These are phyloP conservation scores for Omphalotus guepiniiformis DNA, from an alignment of 768 basidiomycete genomes.

Conservation along the genomic window DNA sequence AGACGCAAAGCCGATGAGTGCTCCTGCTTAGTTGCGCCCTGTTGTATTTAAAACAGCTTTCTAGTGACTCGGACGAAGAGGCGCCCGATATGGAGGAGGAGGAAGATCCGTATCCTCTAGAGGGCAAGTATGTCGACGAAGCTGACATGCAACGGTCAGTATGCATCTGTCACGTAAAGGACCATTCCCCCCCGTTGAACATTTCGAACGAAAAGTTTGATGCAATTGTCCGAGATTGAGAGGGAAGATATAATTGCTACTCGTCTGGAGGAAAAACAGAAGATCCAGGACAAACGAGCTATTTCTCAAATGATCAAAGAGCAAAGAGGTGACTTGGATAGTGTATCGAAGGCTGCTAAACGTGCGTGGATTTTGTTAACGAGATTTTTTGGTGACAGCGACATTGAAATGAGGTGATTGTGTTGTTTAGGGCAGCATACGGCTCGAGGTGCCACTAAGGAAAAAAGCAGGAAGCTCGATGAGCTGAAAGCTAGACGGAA, in stretches of 20 bases:
- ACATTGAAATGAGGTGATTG: slow-evolving; percentile 11
- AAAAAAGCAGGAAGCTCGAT: slow-evolving; percentile 73
- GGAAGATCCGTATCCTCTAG: slow-evolving; percentile 78
- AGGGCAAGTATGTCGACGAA: slow-evolving; percentile 88
- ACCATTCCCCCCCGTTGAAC: slow-evolving; percentile 18
- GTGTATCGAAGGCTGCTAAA: slow-evolving; percentile 70
- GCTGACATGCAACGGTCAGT: slow-evolving; percentile 78
- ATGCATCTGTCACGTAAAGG: slow-evolving; percentile 1
- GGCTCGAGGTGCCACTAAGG: slow-evolving; percentile 69
- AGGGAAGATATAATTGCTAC: slow-evolving; percentile 82
- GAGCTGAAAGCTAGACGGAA: slow-evolving; percentile 85
- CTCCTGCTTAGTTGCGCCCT: slow-evolving; percentile 13
- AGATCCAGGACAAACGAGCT: slow-evolving; percentile 63
- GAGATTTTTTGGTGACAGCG: not conserved
- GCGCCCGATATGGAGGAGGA: slow-evolving; percentile 65
- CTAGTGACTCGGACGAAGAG: slow-evolving; percentile 45
- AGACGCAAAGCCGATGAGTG: slow-evolving; percentile 62
- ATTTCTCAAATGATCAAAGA: slow-evolving; percentile 72
- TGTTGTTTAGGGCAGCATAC: slow-evolving; percentile 62
- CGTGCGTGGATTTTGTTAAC: slow-evolving; percentile 42
- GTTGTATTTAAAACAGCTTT: slow-evolving; percentile 10
- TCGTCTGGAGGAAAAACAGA: slow-evolving; percentile 72
- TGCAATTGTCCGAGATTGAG: slow-evolving; percentile 80
- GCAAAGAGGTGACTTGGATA: slow-evolving; percentile 55
- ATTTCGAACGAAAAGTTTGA: slow-evolving; percentile 48